Conservation (phyloP, 257 asterid genomes). For the Handroanthus guayacan region DNA sequence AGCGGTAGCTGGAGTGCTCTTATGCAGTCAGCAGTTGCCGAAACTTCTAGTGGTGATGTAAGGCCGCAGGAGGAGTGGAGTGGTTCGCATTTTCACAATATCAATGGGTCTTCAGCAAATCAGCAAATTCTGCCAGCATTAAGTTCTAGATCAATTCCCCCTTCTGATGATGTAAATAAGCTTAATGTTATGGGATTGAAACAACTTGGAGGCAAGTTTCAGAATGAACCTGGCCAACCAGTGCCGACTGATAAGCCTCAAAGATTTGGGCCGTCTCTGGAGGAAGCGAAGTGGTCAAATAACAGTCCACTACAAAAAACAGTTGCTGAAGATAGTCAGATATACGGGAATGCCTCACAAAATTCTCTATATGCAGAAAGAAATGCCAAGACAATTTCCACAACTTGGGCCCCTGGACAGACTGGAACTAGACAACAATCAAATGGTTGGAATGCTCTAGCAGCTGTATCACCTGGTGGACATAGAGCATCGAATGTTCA, state of each 20-base stretch:
- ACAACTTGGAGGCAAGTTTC: slow-evolving; percentile 53
- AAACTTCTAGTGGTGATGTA: slow-evolving; percentile 69
- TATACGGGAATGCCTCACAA: slow-evolving; percentile 49
- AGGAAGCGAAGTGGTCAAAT: slow-evolving; percentile 55
- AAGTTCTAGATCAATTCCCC: slow-evolving; percentile 42
- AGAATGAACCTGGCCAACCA: slow-evolving; percentile 44
- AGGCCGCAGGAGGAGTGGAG: slow-evolving; percentile 75
- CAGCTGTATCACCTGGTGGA: slow-evolving; percentile 50
- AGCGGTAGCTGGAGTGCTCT: slow-evolving; percentile 99
- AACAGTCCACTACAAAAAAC: slow-evolving; percentile 41
- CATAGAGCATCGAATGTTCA: slow-evolving; percentile 47
- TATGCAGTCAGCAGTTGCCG: slow-evolving; percentile 98
- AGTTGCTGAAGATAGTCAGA: slow-evolving; percentile 47
- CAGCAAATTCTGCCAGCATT: slow-evolving; percentile 47
- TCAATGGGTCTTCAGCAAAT: slow-evolving; percentile 49
- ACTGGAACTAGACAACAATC: slow-evolving; percentile 50
- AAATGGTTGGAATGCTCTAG: slow-evolving; percentile 62
- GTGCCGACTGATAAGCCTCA: slow-evolving; percentile 50
- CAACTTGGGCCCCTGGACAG: slow-evolving; percentile 48
- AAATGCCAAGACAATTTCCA: slow-evolving; percentile 36
- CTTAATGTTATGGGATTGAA: slow-evolving; percentile 47
- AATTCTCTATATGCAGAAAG: slow-evolving; percentile 52
- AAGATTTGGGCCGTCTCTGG: slow-evolving; percentile 47
- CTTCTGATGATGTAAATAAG: slow-evolving; percentile 36
- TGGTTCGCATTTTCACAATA: slow-evolving; percentile 59